Percentiles rank a stretch among this genome's conserved stretches.
These are phyloP conservation scores for Didymellaceae sp. DNA, from an alignment of 2,329 filamentous ascomycete species.

Conservation along the genomic window DNA sequence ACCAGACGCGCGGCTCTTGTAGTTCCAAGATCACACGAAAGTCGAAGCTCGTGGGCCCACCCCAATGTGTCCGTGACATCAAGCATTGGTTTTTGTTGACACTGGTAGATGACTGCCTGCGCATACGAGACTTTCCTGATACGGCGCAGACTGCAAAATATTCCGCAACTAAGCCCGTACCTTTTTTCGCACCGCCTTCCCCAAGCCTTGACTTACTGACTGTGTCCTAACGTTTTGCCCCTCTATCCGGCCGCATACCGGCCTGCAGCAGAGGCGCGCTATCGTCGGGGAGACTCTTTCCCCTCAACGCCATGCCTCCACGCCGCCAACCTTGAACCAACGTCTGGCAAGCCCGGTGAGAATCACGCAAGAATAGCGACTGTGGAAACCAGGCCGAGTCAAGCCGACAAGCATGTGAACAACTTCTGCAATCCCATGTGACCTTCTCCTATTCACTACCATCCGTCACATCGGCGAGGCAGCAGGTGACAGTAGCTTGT, in stretches of 20 bases:
- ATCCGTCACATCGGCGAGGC: conserved; percentile 13
- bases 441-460: conserved; percentile 1
- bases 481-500: conserved; percentile 11
- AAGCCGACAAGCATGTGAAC: conserved; percentile 7
- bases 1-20: conserved; percentile 32
- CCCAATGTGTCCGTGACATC: conserved; percentile 6
- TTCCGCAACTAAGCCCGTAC: conserved; percentile 14
- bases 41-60: conserved; percentile 14
- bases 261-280: conserved; percentile 1
- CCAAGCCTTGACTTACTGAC: not conserved
- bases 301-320: conserved; percentile 8
- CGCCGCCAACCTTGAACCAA: conserved; percentile 14
- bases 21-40: conserved; percentile 13
- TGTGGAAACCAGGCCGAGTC: conserved; percentile 4
- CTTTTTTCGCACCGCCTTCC: conserved; percentile 10
- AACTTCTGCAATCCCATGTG: conserved; percentile 1
- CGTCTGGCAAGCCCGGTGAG: conserved; percentile 4
- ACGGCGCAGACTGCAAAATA: conserved; percentile 1
- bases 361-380: conserved; percentile 5
- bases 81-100: conserved; percentile 12
- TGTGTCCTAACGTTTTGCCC: conserved; percentile 5
- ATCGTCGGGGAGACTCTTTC: conserved; percentile 6
- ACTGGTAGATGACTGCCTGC: conserved; percentile 4
- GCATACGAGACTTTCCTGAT: conserved; percentile 1
- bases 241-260: conserved; percentile 10